phyloP scores from a whole-genome alignment of 495 filamentous ascomycete species.

The Cercophora sp. region DNA sequence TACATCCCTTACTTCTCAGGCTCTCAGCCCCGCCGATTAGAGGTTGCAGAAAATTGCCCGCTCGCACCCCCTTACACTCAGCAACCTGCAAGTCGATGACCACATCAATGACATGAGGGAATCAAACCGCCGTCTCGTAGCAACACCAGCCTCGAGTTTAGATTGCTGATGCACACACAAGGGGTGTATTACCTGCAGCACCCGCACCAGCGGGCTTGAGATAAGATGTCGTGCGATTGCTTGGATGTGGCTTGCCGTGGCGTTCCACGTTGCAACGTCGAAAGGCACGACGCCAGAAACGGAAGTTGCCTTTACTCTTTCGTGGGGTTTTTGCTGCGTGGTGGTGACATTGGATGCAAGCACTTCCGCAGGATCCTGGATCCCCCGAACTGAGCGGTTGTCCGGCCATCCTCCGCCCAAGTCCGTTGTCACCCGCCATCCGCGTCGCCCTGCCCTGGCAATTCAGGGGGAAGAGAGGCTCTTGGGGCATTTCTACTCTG shows the following conservation, averaged over 20 bases:
- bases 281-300: background rate
- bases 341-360: conserved; percentile 9
- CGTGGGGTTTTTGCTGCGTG: background rate
- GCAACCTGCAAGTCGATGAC: no score
- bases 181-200: conserved; percentile 2
- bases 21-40: no score
- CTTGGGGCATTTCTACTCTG: no score
- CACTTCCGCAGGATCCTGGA: conserved; percentile 3
- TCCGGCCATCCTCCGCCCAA: no score
- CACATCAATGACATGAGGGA: no score
- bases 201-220: background rate
- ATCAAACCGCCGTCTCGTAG: background rate
- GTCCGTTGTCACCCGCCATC: no score
- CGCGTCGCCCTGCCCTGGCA: no score
- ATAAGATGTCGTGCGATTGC: conserved; percentile 7
- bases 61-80: no score
- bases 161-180: conserved; percentile 7
- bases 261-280: no score
- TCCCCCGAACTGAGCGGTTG: background rate
- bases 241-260: conserved; percentile 2
- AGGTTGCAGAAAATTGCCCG: no score
- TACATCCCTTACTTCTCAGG: background rate
- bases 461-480: no score
- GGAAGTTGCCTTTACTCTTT: background rate
- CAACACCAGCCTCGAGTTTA: background rate